Evolutionary conservation across 805 yeast genomes (phyloP).

Genomic region (Kodamaea restingae): DNA sequence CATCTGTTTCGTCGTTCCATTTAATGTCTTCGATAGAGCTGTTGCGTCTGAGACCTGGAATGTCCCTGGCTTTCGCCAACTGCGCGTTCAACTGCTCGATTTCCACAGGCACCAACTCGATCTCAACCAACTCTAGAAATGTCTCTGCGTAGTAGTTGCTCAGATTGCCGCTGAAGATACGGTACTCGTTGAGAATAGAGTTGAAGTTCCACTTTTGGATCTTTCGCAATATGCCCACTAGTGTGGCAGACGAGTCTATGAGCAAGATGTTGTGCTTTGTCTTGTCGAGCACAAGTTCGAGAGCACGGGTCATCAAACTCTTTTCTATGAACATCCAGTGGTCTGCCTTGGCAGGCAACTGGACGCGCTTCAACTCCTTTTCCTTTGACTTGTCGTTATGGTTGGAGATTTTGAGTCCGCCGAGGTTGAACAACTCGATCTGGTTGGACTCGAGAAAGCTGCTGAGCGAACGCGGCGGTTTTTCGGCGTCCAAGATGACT

Average conservation of each 20-base stretch:
- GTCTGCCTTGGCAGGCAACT: constrained; percentile 32
- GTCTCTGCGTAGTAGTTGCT: constrained; percentile 78
- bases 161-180: constrained; percentile 62
- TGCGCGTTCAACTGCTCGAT: constrained; percentile 26
- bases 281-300: constrained; percentile 61
- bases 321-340: constrained; percentile 78
- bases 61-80: constrained; percentile 13
- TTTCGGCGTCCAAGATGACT: constrained; percentile 77
- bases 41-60: constrained; percentile 4
- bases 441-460: constrained; percentile 57
- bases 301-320: constrained; percentile 57
- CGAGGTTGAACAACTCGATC: constrained; percentile 49
- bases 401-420: constrained; percentile 38
- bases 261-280: constrained; percentile 64
- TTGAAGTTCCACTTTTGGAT: constrained; percentile 87
- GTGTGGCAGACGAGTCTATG: constrained; percentile 74
- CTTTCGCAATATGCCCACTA: constrained; percentile 76
- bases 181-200: constrained; percentile 78
- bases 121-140: constrained; percentile 68
- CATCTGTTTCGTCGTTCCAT: constrained; percentile 21
- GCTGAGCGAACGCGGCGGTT: constrained; percentile 69
- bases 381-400: constrained; percentile 24
- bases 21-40: constrained; percentile 3
- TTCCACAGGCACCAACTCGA: constrained; percentile 46
- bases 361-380: constrained; percentile 7